Evolutionary conservation across 345 rosid genomes (phyloP).

Genomic region (Populus euphratica): DNA sequence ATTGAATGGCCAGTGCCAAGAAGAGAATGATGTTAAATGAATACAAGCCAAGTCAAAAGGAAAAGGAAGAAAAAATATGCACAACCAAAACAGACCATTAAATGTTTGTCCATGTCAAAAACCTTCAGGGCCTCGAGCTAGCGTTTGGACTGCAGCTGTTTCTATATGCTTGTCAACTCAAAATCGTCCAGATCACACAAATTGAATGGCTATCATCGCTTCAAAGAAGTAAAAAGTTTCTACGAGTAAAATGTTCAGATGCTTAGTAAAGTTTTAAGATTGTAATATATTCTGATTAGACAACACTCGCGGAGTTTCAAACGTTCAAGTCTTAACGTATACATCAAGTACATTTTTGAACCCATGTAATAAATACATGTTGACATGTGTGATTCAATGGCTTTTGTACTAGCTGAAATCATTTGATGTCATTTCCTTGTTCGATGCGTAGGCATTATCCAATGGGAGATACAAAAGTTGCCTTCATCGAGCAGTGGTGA

Average conservation of each 20-base stretch:
- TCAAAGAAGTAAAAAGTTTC: not conserved
- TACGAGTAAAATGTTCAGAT: not conserved
- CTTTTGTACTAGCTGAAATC: not conserved
- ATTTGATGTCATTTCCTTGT: not conserved
- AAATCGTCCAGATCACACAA: not conserved
- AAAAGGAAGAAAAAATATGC: no score
- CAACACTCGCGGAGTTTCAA: not conserved
- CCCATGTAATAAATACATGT: no score
- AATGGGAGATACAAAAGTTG: constrained; percentile 68
- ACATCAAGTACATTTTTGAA: not conserved
- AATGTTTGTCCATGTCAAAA: no score
- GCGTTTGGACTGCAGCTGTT: not conserved
- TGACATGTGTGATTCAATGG: no score
- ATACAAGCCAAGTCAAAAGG: no score
- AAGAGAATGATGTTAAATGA: no score
- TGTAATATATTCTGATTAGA: not conserved
- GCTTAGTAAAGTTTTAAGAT: no score
- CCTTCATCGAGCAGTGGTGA: constrained; percentile 68
- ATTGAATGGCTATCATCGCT: not conserved
- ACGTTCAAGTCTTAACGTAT: not conserved
- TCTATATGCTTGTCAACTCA: not conserved
- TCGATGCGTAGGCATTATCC: constrained; percentile 43
- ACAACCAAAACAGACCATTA: no score
- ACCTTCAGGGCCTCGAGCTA: no score
- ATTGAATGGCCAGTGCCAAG: no score